phyloP scores from a whole-genome alignment of 768 basidiomycete genomes.

The Agaricus blazei region DNA sequence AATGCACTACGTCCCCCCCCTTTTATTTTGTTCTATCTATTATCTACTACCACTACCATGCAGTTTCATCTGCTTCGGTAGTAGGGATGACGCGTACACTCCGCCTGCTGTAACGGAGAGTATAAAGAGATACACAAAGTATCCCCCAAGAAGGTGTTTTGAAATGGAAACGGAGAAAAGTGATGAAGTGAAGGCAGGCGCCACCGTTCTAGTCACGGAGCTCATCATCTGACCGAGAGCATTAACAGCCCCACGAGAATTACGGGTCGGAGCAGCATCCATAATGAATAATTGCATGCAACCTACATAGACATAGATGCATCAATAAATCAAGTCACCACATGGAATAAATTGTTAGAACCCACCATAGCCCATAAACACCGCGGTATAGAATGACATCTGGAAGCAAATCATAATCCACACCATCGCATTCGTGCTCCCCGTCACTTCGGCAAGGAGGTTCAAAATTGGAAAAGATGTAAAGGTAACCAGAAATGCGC shows the following conservation, averaged over 20 bases:
- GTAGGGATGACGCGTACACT: conserved; percentile 2
- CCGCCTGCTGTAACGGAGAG: conserved; percentile 15
- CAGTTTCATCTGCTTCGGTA: background rate
- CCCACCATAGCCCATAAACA: conserved; percentile 9
- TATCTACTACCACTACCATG: background rate
- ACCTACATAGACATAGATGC: background rate
- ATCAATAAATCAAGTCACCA: background rate
- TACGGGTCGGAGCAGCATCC: conserved; percentile 7
- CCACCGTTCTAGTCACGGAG: conserved; percentile 34
- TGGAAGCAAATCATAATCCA: conserved; percentile 1
- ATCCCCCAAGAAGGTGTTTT: conserved; percentile 40
- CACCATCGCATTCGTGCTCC: conserved; percentile 1
- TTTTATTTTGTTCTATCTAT: background rate
- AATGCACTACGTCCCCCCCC: background rate
- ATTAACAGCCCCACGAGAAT: conserved; percentile 8
- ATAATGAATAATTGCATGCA: conserved; percentile 9
- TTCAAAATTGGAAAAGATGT: conserved; percentile 12
- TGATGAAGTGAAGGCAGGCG: conserved; percentile 51
- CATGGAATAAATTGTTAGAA: background rate
- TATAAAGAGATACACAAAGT: conserved; percentile 41
- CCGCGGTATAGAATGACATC: background rate
- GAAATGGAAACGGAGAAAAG: conserved; percentile 57
- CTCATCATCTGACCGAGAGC: conserved; percentile 27
- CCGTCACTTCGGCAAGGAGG: background rate
- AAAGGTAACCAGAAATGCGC: conserved; percentile 12